Conservation (phyloP, 106 monocot species). For the Alisma plantagoaquatica region DNA sequence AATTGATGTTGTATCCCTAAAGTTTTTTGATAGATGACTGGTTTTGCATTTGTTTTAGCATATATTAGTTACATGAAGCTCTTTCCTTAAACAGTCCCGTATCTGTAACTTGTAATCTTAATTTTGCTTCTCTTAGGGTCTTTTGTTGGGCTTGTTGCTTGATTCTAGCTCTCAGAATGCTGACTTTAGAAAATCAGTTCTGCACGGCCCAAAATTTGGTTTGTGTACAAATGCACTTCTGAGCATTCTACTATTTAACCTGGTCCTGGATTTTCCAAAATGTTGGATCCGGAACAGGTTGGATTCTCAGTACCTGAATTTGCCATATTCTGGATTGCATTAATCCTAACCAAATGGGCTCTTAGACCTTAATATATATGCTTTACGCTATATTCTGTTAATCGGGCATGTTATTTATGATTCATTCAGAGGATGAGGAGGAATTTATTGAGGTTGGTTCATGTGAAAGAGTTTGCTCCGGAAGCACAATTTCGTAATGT, state of each 20-base stretch:
- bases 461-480: slow-evolving; percentile 89
- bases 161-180: no score
- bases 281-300: background rate
- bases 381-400: background rate
- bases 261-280: background rate
- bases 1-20: no score
- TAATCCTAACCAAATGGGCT: background rate
- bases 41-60: no score
- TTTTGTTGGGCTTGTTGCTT: no score
- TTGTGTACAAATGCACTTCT: no score
- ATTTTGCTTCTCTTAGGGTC: background rate
- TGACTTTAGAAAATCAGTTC: no score
- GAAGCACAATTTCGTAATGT: slow-evolving; percentile 81
- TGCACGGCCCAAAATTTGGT: no score
- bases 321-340: background rate
- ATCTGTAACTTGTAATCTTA: background rate
- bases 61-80: no score
- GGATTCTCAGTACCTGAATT: background rate
- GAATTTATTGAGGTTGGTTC: slow-evolving; percentile 79
- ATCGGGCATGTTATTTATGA: background rate
- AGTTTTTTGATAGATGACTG: no score
- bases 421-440: slow-evolving; percentile 74
- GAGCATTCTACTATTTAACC: no score
- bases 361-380: background rate
- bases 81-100: no score